Evolutionary conservation across 1,284 basidiomycete species (phyloP), one percentile per base, ranked within the genome.

Genomic region (Naganishia albida): DNA sequence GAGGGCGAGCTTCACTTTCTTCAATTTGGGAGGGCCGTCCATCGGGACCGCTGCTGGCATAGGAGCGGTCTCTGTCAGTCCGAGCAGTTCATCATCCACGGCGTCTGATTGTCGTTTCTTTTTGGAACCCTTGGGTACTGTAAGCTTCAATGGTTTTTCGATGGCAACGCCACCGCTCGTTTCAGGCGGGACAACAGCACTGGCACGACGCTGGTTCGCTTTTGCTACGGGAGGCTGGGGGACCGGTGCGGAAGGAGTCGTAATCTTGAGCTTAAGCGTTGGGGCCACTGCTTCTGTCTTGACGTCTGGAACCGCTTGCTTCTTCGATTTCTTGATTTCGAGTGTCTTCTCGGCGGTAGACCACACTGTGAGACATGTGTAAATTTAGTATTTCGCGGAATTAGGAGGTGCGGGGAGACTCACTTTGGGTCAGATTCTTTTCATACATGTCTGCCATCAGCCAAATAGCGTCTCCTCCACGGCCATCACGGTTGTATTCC

Each of bases 401-500:
- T n/a, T n/a, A n/a, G n/a, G n/a, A n/a, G n/a, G n/a, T n/a, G n/a
- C n/a, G 2, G 26, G 2, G 7, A 25, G 16, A 78, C 89, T 91
- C 82, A 78, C 88, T 90, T 68, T 93, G 88, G 15, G 46, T 50
- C 73, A 98, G 97, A 71, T 88, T 88, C 1, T 82, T 82, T 72
- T 96, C 90, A 51, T 98, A 81, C 28, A 84, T 82, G 30, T 89
- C 81, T 0, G 91, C 90, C 69, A 91, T 87, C 64, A 86, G 87
- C 71, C 90, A 85, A 8, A 89, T 90, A 68, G 83, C 88, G 54
- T 87, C 88, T 38, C 86, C 87, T 34, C 82, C 76, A 10, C 50
- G 23, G 34, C 86, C 87, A 38, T 82, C 76, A 10, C 50, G 23
- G 72, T 98, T 99, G 81, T 95, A 99, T 20, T 84, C 83, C 75